Conservation (phyloP, 2,329 filamentous ascomycete genomes). For the Fusarium piperis region DNA sequence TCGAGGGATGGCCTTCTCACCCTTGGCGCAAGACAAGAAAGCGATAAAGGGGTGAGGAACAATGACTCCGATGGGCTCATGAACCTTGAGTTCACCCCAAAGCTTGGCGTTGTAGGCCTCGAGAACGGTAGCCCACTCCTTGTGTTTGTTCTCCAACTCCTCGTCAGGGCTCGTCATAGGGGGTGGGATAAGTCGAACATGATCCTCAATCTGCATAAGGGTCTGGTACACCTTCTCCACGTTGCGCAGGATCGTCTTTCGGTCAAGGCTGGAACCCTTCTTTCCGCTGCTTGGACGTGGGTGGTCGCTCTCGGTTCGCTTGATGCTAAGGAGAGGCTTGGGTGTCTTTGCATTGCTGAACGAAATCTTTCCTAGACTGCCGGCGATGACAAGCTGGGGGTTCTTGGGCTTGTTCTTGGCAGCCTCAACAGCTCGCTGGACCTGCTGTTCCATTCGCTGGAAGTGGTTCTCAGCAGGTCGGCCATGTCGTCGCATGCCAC, state of each 20-base stretch:
- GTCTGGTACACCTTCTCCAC: conserved; percentile 90
- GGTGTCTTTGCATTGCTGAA: conserved; percentile 99
- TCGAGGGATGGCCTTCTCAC: conserved; percentile 93
- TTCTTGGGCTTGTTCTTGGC: conserved; percentile 98
- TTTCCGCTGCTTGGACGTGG: conserved; percentile 63
- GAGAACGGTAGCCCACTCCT: conserved; percentile 73
- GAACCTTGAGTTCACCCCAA: conserved; percentile 89
- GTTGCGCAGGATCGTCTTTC: conserved; percentile 84
- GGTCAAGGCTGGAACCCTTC: conserved; percentile 69
- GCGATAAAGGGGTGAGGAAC: conserved; percentile 93
- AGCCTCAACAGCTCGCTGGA: conserved; percentile 94
- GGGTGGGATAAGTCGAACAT: conserved; percentile 80
- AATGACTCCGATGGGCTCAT: conserved; percentile 85
- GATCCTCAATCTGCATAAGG: conserved; percentile 93
- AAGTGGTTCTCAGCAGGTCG: conserved; percentile 95
- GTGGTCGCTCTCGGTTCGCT: conserved; percentile 77
- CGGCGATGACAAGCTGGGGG: conserved; percentile 95
- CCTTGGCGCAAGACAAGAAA: conserved; percentile 92
- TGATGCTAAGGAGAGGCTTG: conserved; percentile 94
- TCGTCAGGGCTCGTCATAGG: conserved; percentile 69
- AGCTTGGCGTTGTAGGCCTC: conserved; percentile 80
- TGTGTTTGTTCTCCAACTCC: conserved; percentile 76
- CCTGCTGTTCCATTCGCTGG: conserved; percentile 99
- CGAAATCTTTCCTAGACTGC: conserved; percentile 95
- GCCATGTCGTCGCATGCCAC: conserved; percentile 77